Base-by-base conservation (phyloP, 2,329 filamentous ascomycete genomes). In the Orbilia brochopaga region DNA sequence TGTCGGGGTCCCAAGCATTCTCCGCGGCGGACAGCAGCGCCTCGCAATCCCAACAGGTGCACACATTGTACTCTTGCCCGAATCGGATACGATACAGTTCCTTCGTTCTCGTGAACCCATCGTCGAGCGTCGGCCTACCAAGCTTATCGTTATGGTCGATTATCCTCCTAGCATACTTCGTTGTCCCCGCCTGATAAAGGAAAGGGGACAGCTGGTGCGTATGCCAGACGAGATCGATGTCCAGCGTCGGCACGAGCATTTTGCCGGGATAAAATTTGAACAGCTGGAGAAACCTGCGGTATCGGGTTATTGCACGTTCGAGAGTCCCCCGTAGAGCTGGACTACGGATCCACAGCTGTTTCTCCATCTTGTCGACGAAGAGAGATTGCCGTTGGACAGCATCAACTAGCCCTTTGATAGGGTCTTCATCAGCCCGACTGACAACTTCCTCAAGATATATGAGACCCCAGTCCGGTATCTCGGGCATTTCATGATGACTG, bases 91-190 rank as follows among this genome's bases (percentile, higher is more conserved):
- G 85, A 78, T 92, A 94, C 0, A 78, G 80, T 75, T 87, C 87
- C 76, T 83, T 85, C 0, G 90, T 94, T 85, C 85, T 90, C 77
- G 87, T 85, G 76, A 93, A 93, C 3, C 83, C 82, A 0, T 82
- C 81, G 50, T 85, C 85, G 3, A 94, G 83, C 53, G 82, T 83
- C 15, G 80, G 81, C 75, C 91, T 88, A 53, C 87, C 86, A 19
- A 95, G 86, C 79, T 93, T 93, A 81, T 95, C 91, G 78, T 94
- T 88, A 77, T 95, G 91, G 77, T 92, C 87, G 75, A 93, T 84
- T 76, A 91, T 90, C 51, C 83, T 85, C 0, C 66, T 69, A 0
- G 76, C 76, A 11, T 23, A 27, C 11, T 30, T 53, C 7, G 13
- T 53, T 5, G 82, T 40, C 0, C 13, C 83, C 19, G 78, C 78